phyloP scores from a whole-genome alignment of 768 basidiomycete species.

The Melanogaster broomeanus region DNA sequence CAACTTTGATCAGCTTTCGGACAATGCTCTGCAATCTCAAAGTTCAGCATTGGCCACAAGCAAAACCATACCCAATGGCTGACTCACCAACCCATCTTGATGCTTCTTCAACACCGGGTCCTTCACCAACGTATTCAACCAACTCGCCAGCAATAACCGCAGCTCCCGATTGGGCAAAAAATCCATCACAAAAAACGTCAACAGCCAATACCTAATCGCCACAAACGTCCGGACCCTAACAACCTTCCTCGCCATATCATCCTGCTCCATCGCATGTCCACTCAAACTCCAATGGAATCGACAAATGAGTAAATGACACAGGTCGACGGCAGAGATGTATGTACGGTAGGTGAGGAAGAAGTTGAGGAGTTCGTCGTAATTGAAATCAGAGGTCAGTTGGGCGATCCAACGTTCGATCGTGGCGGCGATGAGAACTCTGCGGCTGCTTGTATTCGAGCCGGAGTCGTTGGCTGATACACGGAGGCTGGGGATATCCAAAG shows the following conservation, averaged over 20 bases:
- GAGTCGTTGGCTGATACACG: conserved; percentile 26
- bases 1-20: conserved; percentile 78
- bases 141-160: conserved; percentile 68
- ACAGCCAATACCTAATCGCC: conserved; percentile 86
- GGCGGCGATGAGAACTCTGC: conserved; percentile 72
- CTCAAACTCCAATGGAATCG: conserved; percentile 88
- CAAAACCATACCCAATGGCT: not conserved
- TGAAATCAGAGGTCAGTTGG: conserved; percentile 82
- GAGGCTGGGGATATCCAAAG: conserved; percentile 28
- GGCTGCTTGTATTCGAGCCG: conserved; percentile 25
- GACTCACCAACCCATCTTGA: conserved; percentile 69
- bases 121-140: conserved; percentile 76
- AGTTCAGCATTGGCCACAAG: conserved; percentile 5
- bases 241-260: conserved; percentile 72
- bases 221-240: conserved; percentile 89
- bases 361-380: conserved; percentile 84
- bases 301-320: conserved; percentile 80
- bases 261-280: conserved; percentile 39
- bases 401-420: conserved; percentile 94
- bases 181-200: conserved; percentile 89
- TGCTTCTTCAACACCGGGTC: conserved; percentile 72
- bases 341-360: conserved; percentile 93
- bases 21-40: conserved; percentile 63
- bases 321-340: conserved; percentile 76
- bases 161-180: conserved; percentile 82